phyloP scores from a whole-genome alignment of 371 early-diverging fungal species.

The Gilbertella persicaria region DNA sequence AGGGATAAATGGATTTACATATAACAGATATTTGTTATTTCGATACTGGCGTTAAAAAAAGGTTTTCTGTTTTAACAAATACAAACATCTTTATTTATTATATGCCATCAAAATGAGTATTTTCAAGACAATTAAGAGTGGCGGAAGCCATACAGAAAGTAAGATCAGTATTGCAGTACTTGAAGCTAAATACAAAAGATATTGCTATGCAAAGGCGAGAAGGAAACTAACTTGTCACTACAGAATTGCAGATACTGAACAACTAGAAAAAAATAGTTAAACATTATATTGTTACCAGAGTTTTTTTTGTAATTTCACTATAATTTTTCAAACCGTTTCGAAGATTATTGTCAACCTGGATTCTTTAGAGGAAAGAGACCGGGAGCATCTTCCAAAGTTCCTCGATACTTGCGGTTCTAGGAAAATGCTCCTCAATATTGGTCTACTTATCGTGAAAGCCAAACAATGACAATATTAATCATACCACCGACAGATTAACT shows the following conservation, averaged over 20 bases:
- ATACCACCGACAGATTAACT: too few species aligned
- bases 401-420: too few species aligned
- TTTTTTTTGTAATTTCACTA: conserved; percentile 6
- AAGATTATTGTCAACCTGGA: too few species aligned
- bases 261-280: conserved; percentile 6
- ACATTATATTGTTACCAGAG: conserved; percentile 10
- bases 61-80: conserved; percentile 18
- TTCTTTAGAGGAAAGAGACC: too few species aligned
- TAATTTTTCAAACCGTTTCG: too few species aligned
- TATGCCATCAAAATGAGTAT: conserved; percentile 21
- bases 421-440: too few species aligned
- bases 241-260: conserved; percentile 15
- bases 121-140: conserved; percentile 25
- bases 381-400: too few species aligned
- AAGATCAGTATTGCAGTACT: conserved; percentile 20
- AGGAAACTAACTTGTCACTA: too few species aligned
- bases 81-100: conserved; percentile 10
- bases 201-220: conserved; percentile 23
- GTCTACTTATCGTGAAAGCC: too few species aligned
- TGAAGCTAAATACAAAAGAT: conserved; percentile 23
- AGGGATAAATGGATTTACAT: conserved; percentile 22
- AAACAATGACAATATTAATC: too few species aligned
- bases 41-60: conserved; percentile 17
- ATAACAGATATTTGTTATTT: conserved; percentile 21
- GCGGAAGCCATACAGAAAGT: conserved; percentile 22